Conservation (phyloP, 225 moss, liverwort and hornwort species). For the Ulota crispa region DNA sequence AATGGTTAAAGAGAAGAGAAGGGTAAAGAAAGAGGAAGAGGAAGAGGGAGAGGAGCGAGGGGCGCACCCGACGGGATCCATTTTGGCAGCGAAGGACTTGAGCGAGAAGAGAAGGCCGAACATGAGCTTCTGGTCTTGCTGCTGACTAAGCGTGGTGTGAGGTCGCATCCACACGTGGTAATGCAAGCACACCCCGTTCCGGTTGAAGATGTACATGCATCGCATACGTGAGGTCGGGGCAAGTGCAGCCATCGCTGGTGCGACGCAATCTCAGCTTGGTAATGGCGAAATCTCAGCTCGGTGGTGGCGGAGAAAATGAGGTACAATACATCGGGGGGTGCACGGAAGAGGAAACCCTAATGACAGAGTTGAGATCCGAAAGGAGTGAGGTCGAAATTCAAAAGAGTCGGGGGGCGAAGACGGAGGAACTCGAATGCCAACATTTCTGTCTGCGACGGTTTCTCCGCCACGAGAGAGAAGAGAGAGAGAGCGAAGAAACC, state of each 20-base stretch:
- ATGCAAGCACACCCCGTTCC: slow-evolving; percentile 92
- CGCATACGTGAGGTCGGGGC: slow-evolving; percentile 77
- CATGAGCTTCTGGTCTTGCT: slow-evolving; percentile 99
- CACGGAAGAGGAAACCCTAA: too few species aligned
- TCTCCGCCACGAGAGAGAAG: too few species aligned
- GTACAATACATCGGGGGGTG: too few species aligned
- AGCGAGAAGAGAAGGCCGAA: slow-evolving; percentile 95
- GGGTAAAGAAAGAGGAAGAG: too few species aligned
- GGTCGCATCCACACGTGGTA: slow-evolving; percentile 95
- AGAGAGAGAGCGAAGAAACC: too few species aligned
- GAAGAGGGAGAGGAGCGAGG: neutral
- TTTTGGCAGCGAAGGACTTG: slow-evolving; percentile 93
- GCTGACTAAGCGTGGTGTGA: slow-evolving; percentile 76
- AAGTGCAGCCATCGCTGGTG: slow-evolving; percentile 35
- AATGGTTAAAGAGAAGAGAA: neutral
- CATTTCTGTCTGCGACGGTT: too few species aligned
- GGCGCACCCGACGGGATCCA: slow-evolving; percentile 78
- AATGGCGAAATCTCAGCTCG: too few species aligned
- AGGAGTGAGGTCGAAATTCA: too few species aligned
- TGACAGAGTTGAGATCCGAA: too few species aligned
- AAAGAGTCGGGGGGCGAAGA: too few species aligned
- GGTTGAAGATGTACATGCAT: slow-evolving; percentile 93
- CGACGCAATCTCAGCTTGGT: neutral
- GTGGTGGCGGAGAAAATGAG: too few species aligned
- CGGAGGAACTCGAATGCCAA: too few species aligned